Evolutionary conservation across 441 rosid genomes (phyloP).

Genomic region (Gossypium lobatum): DNA sequence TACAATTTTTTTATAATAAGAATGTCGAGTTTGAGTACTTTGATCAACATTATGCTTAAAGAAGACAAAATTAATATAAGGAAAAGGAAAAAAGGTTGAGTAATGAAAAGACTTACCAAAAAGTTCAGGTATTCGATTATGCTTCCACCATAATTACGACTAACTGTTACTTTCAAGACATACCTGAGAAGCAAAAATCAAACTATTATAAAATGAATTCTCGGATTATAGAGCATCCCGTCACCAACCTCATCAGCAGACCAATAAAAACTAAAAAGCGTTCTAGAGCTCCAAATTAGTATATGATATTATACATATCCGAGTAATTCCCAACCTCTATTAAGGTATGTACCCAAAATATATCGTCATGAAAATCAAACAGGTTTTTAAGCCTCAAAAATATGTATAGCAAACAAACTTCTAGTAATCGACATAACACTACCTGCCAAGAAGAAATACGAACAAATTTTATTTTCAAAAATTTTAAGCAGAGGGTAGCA

Average conservation of each 20-base stretch:
- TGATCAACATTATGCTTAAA: not conserved
- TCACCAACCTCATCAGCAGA: not conserved
- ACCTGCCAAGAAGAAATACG: not conserved
- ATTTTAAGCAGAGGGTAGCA: constrained; percentile 7
- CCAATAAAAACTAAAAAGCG: not conserved
- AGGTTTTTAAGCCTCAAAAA: not conserved
- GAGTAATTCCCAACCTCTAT: not conserved
- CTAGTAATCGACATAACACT: not conserved
- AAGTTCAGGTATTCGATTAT: constrained; percentile 84
- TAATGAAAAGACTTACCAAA: constrained; percentile 41
- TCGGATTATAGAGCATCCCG: not conserved
- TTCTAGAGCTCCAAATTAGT: not conserved
- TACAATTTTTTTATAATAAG: no score
- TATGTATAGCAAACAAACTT: not conserved
- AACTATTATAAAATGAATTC: constrained; percentile 2
- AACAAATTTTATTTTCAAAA: constrained; percentile 5
- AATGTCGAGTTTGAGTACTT: no score
- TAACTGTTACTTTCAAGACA: constrained; percentile 82
- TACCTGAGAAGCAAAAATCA: constrained; percentile 44
- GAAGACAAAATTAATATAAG: not conserved
- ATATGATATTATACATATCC: not conserved
- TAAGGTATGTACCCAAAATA: not conserved
- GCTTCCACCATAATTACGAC: constrained; percentile 81
- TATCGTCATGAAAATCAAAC: not conserved
- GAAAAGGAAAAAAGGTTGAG: not conserved